Evolutionary conservation across 352 stramenopile genomes (phyloP), one percentile per base, ranked within the genome.

Genomic region (Phytophthora pluvialis): DNA sequence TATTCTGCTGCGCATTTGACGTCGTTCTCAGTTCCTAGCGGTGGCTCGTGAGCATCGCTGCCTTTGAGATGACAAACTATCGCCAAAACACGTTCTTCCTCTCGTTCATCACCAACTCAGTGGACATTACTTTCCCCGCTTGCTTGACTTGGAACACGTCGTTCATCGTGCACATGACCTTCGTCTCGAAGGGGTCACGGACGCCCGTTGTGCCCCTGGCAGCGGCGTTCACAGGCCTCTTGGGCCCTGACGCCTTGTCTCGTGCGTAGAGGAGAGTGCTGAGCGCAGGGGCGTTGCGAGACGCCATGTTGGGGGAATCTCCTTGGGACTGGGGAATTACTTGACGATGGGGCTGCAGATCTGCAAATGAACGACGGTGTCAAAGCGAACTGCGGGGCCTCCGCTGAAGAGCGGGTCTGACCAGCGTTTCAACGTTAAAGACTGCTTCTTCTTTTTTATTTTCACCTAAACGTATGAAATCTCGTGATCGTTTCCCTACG

Each of bases 201-300:
- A 15, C 10, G 1, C 12, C 2, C 1, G 18, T 16, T 46, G 54
- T 47, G 25, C 32, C 25, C 6, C 50, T 31, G 9, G 31, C 26
- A 11, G 35, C 4, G 25, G 4, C 28, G 25, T 47, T 39, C 35
- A 21, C 13, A 1, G 50, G 13, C 10, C 40, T 28, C 25, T 63
- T 55, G 25, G 44, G 11, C 31, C 53, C 42, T 28, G 36, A 45
- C n/a, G 38, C 31, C 31, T 44, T 53, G 8, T 51, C 58, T 39
- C 58, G 58, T 9, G 60, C 29, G 31, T 66, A 66, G 10, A 66
- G 43, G 21, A 66, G 48, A 28, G 47, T 48, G 40, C 58, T 65
- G 9, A 60, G 47, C 13, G 56, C 29, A 15, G 33, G 48, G 35
- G 3, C 25, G 16, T 29, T 31, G n/a, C 31, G 45, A 52, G 46